phyloP scores from a whole-genome alignment of 768 basidiomycete species.

The Neoboletus subvelutipes region DNA sequence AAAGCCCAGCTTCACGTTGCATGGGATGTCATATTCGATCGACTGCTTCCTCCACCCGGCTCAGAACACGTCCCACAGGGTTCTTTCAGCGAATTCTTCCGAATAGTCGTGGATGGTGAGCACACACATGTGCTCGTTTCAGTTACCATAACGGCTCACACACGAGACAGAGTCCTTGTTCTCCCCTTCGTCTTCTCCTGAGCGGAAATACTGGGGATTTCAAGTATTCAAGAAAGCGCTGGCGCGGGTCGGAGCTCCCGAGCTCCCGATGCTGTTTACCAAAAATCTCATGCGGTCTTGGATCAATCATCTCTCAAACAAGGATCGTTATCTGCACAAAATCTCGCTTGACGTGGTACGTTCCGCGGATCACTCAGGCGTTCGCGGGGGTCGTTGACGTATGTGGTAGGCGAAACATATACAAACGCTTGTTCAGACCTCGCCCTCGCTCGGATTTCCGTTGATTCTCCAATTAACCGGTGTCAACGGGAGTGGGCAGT shows the following conservation, averaged over 20 bases:
- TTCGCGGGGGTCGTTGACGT: neutral
- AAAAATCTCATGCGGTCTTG: slow-evolving; percentile 95
- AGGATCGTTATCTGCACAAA: slow-evolving; percentile 88
- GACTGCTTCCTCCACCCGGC: slow-evolving; percentile 55
- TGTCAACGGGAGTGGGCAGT: slow-evolving; percentile 79
- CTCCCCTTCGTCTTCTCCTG: slow-evolving; percentile 74
- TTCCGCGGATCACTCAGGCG: neutral
- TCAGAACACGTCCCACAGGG: slow-evolving; percentile 41
- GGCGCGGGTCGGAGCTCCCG: slow-evolving; percentile 58
- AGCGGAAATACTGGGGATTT: slow-evolving; percentile 97
- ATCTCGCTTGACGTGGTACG: slow-evolving; percentile 80
- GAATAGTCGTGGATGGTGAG: slow-evolving; percentile 87
- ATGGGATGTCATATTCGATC: slow-evolving; percentile 83
- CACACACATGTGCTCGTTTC: neutral
- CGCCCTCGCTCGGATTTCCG: slow-evolving; percentile 80
- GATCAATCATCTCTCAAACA: slow-evolving; percentile 92
- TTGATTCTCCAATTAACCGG: slow-evolving; percentile 85
- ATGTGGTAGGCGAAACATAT: slow-evolving; percentile 66
- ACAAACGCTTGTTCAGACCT: slow-evolving; percentile 67
- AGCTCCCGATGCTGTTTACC: slow-evolving; percentile 86
- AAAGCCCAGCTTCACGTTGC: slow-evolving; percentile 91
- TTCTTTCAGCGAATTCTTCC: slow-evolving; percentile 89
- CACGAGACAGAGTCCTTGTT: slow-evolving; percentile 74
- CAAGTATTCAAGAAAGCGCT: slow-evolving; percentile 83
- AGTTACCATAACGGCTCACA: neutral